Conservation (phyloP, 129 eudicot species). For the Flaveria sonorensis region DNA sequence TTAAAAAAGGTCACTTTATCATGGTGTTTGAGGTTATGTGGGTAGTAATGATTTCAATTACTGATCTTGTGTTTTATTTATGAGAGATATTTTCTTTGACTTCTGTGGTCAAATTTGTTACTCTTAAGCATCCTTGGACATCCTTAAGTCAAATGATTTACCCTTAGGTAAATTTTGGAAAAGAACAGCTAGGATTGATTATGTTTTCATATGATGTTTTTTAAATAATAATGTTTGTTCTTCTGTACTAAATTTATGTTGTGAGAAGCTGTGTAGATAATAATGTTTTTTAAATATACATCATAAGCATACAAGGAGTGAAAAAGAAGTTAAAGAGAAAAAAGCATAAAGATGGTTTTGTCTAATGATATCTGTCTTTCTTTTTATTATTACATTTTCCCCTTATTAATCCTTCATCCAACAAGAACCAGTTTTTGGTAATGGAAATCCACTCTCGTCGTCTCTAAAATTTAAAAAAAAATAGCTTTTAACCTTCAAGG, state of each 20-base stretch:
- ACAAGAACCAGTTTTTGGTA: slow-evolving; percentile 19
- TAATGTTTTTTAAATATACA: slow-evolving; percentile 31
- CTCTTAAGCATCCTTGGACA: slow-evolving; percentile 2
- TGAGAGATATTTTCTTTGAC: slow-evolving; percentile 12
- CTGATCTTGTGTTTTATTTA: slow-evolving; percentile 1
- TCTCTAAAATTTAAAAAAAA: neutral
- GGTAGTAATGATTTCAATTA: slow-evolving; percentile 17
- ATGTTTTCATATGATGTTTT: slow-evolving; percentile 20
- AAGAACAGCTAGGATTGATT: neutral
- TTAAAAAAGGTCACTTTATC: slow-evolving; percentile 16
- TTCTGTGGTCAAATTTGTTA: slow-evolving; percentile 29
- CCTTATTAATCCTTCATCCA: slow-evolving; percentile 15
- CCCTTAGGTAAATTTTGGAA: neutral
- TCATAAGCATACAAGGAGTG: slow-evolving; percentile 40
- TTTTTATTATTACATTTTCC: slow-evolving; percentile 38
- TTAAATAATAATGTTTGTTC: slow-evolving; percentile 18
- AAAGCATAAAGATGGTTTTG: slow-evolving; percentile 34
- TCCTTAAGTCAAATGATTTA: slow-evolving; percentile 15
- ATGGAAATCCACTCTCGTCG: neutral
- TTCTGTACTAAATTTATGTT: slow-evolving; percentile 1
- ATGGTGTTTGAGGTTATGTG: slow-evolving; percentile 29
- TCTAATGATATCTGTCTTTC: slow-evolving; percentile 44
- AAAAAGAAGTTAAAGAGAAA: slow-evolving; percentile 42
- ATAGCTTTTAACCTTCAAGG: neutral
- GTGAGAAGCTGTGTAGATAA: slow-evolving; percentile 23